A percentile compares a stretch with the other conserved stretches of the same genome.
phyloP scores from a whole-genome alignment of 345 rosid genomes.

The Citrus australasica region DNA sequence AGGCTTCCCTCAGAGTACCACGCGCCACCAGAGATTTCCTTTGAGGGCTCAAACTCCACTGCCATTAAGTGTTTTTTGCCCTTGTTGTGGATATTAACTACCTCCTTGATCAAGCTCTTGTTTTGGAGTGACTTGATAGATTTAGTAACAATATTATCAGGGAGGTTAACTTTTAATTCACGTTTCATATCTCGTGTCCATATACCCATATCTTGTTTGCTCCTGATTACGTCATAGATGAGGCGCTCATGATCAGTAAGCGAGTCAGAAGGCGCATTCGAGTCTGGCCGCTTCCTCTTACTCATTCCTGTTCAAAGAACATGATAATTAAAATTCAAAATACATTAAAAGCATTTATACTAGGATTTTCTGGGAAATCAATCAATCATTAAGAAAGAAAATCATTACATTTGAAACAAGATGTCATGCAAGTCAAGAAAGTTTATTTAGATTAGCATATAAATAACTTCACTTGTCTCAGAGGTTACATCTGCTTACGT shows the following conservation, averaged over 20 bases:
- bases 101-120: slow-evolving; percentile 56
- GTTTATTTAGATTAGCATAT: no score
- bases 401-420: neutral
- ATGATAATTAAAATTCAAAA: neutral
- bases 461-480: no score
- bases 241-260: slow-evolving; percentile 50
- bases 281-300: slow-evolving; percentile 56
- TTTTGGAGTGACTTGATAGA: slow-evolving; percentile 38
- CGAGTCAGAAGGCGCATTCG: slow-evolving; percentile 23
- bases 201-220: slow-evolving; percentile 62
- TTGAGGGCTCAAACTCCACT: slow-evolving; percentile 56
- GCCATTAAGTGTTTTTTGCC: slow-evolving; percentile 57
- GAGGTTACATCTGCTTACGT: no score
- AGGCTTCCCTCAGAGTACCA: slow-evolving; percentile 73
- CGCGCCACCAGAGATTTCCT: slow-evolving; percentile 70
- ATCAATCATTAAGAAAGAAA: neutral
- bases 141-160: slow-evolving; percentile 29
- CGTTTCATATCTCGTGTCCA: slow-evolving; percentile 46
- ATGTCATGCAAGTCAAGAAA: neutral
- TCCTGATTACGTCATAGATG: slow-evolving; percentile 38
- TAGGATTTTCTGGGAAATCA: neutral
- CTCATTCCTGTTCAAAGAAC: slow-evolving; percentile 22
- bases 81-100: slow-evolving; percentile 56
- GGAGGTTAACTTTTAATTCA: slow-evolving; percentile 31
- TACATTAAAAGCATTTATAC: neutral